Conservation (phyloP, 441 rosid genomes). For the Corymbia citriodora region DNA sequence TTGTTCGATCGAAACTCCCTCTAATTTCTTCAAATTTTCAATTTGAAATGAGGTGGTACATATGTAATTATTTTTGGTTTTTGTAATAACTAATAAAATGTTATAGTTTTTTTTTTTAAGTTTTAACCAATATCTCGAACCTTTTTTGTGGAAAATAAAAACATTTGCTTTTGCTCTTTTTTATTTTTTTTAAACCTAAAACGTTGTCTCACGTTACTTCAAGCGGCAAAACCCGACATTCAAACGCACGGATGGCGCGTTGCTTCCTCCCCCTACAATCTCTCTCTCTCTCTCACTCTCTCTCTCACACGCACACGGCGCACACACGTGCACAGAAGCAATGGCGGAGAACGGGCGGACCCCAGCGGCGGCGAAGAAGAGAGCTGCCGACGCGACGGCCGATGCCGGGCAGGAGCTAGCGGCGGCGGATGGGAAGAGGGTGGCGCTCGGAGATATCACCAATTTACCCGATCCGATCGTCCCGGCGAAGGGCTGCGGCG, state of each 20-base stretch:
- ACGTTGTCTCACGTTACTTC: background rate
- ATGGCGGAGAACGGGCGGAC: background rate
- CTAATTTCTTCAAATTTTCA: background rate
- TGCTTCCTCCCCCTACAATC: background rate
- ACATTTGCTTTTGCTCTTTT: background rate
- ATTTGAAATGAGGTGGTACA: background rate
- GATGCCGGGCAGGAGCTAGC: background rate
- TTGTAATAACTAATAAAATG: background rate
- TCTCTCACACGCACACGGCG: fast-evolving
- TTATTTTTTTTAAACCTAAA: background rate
- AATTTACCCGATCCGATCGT: constrained; percentile 1
- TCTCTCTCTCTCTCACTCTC: background rate
- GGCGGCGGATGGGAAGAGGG: constrained; percentile 21
- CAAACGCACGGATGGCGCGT: background rate
- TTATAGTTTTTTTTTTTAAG: background rate
- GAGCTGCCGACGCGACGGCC: background rate
- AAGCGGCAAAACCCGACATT: background rate
- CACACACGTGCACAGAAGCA: background rate
- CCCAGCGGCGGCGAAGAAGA: background rate
- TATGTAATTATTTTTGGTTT: too few relatives aligned
- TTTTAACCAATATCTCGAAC: background rate
- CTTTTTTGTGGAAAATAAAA: background rate
- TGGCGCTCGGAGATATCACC: constrained; percentile 32
- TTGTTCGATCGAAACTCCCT: background rate
- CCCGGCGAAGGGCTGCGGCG: background rate